These are phyloP conservation scores for Aspergillus viridinutans DNA, from an alignment of 2,329 filamentous ascomycete genomes.

Conservation along the genomic window DNA sequence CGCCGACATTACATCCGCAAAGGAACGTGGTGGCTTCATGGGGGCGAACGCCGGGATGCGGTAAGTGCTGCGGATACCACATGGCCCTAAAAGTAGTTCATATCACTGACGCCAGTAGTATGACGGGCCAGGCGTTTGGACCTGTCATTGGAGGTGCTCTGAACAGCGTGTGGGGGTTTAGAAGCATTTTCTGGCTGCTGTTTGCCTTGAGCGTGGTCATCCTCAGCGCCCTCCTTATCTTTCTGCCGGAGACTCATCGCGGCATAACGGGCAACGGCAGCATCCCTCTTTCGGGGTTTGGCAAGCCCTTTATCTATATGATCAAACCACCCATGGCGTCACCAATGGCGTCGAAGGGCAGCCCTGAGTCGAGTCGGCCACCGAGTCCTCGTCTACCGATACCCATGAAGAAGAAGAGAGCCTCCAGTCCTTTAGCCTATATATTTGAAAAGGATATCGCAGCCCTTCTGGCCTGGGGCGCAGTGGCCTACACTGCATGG, in stretches of 20 bases:
- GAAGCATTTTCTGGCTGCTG: conserved; percentile 42
- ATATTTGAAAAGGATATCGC: conserved; percentile 47
- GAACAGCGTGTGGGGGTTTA: conserved; percentile 34
- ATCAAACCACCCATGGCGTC: conserved; percentile 7
- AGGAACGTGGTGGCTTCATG: conserved; percentile 38
- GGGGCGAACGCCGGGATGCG: conserved; percentile 24
- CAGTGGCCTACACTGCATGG: conserved; percentile 46
- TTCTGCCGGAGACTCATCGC: conserved; percentile 41
- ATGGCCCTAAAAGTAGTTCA: too few species aligned
- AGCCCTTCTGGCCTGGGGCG: conserved; percentile 41
- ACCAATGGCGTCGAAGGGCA: conserved; percentile 13
- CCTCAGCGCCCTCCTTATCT: conserved; percentile 36
- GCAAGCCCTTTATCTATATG: conserved; percentile 39
- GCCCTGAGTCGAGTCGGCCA: conserved; percentile 14
- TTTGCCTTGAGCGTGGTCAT: conserved; percentile 32
- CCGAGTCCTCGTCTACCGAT: conserved; percentile 14
- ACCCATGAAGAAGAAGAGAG: conserved; percentile 22
- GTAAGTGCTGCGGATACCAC: too few species aligned
- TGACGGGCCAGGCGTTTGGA: conserved; percentile 44
- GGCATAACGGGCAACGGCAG: conserved; percentile 39
- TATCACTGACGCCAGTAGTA: conserved; percentile 13
- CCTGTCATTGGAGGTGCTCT: conserved; percentile 42
- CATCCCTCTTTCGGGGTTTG: conserved; percentile 35
- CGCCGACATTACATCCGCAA: conserved; percentile 36
- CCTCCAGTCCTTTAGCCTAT: conserved; percentile 39